Evolutionary conservation across 345 rosid genomes (phyloP), one percentile per base, ranked within the genome.

Genomic region (Salix dunnii): DNA sequence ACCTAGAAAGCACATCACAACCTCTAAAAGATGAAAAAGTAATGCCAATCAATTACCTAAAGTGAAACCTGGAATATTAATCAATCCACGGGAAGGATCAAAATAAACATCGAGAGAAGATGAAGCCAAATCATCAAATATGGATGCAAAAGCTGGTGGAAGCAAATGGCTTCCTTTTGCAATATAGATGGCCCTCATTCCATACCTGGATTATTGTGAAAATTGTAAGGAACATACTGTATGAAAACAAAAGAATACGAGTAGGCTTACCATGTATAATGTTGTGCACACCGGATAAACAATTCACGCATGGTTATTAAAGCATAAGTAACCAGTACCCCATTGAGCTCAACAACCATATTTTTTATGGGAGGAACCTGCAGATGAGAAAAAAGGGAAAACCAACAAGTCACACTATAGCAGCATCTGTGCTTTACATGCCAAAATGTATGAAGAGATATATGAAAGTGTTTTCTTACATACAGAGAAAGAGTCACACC

Each of bases 71-170:
- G 97, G 97, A 80, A 92, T 87, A 83, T 87, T 90, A 85, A 90
- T 77, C 80, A 89, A 84, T 48, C 88, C 93, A 38, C 81, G 86
- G 72, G 97, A 95, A 82, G 97, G 99, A 84, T 95, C 97, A 80
- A 95, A 95, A 84, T 91, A 92, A 80, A 93, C 91, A 78, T 92
- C 97, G 76, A 95, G 96, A 76, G 97, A 95, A 77, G 97, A 95
- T 31, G 95, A 92, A 76, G 97, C 82, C 82, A 89, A 80, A 86
- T 92, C 98, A 84, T 92, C 97, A 84, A 94, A 94, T 73, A 92
- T 90, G 61, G 97, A 92, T 55, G 91, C 88, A 67, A 92, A 92
- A 82, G 86, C 89, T 60, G 97, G 97, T 4, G 97, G 98, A 73
- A 94, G 97, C 61, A 92, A 84, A 51, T 88, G 88, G 83, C 98